phyloP scores from a whole-genome alignment of 2,329 filamentous ascomycete species.

The Fusarium euwallaceae region DNA sequence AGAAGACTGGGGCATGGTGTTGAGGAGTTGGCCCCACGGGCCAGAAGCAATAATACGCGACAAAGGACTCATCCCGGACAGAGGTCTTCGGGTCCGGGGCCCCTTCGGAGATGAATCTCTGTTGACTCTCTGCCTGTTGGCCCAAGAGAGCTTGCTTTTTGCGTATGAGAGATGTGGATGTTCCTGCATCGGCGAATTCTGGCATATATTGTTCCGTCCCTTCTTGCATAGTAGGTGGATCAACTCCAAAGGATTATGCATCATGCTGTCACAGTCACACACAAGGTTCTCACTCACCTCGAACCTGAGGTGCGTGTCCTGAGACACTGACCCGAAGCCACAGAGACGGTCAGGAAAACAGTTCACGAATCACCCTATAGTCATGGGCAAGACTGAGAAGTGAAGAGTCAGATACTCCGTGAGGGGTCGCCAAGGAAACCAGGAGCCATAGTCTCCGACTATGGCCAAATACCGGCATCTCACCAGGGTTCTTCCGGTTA shows the following conservation, averaged over 20 bases:
- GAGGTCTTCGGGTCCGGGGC: conserved; percentile 12
- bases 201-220: conserved; percentile 9
- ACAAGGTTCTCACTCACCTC: neutral
- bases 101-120: conserved; percentile 20
- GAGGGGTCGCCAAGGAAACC: conserved; percentile 5
- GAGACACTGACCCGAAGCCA: conserved; percentile 11
- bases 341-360: neutral
- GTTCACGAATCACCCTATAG: neutral
- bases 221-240: conserved; percentile 14
- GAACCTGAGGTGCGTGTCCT: conserved; percentile 15
- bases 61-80: neutral
- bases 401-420: neutral
- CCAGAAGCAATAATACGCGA: conserved; percentile 9
- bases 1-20: conserved; percentile 4
- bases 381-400: neutral
- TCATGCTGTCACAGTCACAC: neutral
- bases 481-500: conserved; percentile 6
- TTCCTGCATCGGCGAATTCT: conserved; percentile 10
- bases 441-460: neutral
- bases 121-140: neutral
- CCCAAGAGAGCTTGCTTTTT: conserved; percentile 9
- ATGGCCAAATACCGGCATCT: conserved; percentile 18
- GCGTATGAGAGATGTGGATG: conserved; percentile 8
- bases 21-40: conserved; percentile 12
- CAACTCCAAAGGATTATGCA: conserved; percentile 1